Conservation (phyloP, 169 alveolate species). For the Plasmodium inui region DNA sequence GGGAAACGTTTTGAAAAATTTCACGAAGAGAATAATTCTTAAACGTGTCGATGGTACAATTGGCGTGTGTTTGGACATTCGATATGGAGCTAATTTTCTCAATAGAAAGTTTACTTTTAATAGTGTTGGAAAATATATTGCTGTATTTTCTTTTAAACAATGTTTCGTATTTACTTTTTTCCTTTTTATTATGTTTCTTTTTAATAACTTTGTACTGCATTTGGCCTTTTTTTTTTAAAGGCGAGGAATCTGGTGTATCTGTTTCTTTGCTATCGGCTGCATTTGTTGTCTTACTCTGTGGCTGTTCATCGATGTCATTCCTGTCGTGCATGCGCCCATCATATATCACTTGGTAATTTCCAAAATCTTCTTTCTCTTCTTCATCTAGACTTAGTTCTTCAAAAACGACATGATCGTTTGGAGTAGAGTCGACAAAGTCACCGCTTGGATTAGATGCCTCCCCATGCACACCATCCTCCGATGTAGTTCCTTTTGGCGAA, state of each 20-base stretch:
- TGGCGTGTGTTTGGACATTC: slow-evolving; percentile 42
- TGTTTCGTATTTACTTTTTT: slow-evolving; percentile 70
- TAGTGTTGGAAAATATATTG: slow-evolving; percentile 31
- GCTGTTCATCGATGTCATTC: neutral
- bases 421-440: neutral
- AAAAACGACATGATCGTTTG: slow-evolving; percentile 28
- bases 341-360: slow-evolving; percentile 32
- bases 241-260: neutral
- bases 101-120: slow-evolving; percentile 51
- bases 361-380: slow-evolving; percentile 8
- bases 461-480: neutral
- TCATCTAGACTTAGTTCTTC: slow-evolving; percentile 30
- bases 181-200: slow-evolving; percentile 68
- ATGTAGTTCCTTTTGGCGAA: neutral
- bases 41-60: slow-evolving; percentile 62
- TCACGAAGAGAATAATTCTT: slow-evolving; percentile 20
- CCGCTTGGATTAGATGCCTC: neutral
- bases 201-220: slow-evolving; percentile 17
- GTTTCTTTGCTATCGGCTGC: neutral
- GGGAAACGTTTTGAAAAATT: slow-evolving; percentile 25
- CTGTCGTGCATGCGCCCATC: slow-evolving; percentile 10
- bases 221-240: neutral
- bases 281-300: neutral
- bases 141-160: slow-evolving; percentile 70
- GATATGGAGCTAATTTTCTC: slow-evolving; percentile 68